Percentiles rank a stretch among this genome's conserved stretches.
These are phyloP conservation scores for Phlebiopsis gigantea DNA, from an alignment of 768 basidiomycete genomes.

Conservation along the genomic window DNA sequence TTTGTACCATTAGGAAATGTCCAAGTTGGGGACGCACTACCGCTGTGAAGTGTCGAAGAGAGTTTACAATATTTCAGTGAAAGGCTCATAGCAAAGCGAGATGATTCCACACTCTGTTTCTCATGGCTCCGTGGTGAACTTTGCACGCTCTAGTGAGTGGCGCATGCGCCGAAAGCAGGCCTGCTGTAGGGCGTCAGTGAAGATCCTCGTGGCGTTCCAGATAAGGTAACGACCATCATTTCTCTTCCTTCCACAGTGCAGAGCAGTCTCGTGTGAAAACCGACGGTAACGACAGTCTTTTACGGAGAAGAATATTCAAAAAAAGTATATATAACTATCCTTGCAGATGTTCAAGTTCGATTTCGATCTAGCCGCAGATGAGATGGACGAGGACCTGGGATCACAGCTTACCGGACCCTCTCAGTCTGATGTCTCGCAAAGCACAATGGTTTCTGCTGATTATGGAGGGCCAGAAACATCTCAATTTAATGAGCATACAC, in stretches of 20 bases:
- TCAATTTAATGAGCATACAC: neutral
- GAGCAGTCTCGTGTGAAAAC: neutral
- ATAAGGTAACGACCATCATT: neutral
- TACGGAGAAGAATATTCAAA: neutral
- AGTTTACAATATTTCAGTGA: too few species aligned
- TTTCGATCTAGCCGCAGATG: constrained; percentile 52
- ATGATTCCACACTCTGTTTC: too few species aligned
- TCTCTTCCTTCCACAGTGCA: neutral
- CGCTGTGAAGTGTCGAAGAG: too few species aligned
- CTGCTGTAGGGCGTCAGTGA: neutral
- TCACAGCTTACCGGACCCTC: neutral
- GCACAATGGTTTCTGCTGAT: neutral
- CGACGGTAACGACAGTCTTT: neutral
- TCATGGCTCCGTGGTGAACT: too few species aligned
- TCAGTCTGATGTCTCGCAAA: neutral
- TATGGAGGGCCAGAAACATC: neutral
- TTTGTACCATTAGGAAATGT: too few species aligned
- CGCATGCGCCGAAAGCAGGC: too few species aligned
- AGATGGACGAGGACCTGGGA: constrained; percentile 21
- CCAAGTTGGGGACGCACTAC: too few species aligned
- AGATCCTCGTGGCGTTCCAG: neutral
- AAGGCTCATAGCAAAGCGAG: too few species aligned
- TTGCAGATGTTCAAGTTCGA: constrained; percentile 66
- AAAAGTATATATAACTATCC: neutral
- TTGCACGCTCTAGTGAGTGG: too few species aligned